phyloP scores from a whole-genome alignment of 140 eudicot species.

The Erigeron philadelphicus region DNA sequence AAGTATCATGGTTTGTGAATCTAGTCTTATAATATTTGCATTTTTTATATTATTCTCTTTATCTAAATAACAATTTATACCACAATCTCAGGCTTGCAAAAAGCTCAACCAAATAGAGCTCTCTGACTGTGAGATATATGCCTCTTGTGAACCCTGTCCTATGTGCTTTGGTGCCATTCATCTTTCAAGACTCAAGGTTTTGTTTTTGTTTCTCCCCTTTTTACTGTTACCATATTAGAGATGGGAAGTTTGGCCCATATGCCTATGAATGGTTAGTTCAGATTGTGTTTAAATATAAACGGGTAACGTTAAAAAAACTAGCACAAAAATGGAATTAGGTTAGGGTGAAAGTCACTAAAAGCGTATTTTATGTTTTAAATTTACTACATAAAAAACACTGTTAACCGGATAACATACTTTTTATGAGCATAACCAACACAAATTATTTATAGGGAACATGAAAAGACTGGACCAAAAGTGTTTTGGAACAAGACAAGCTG shows the following conservation, averaged over 20 bases:
- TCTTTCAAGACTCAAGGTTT: slow-evolving; percentile 48
- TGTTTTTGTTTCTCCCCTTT: not conserved
- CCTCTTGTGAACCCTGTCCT: slow-evolving; percentile 63
- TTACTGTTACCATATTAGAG: not conserved
- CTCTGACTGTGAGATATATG: slow-evolving; percentile 54
- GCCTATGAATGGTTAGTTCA: not conserved
- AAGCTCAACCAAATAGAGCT: slow-evolving; percentile 56
- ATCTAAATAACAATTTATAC: not conserved
- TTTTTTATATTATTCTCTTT: not conserved
- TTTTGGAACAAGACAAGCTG: too few relatives aligned
- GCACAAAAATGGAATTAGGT: too few relatives aligned
- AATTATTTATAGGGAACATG: too few relatives aligned
- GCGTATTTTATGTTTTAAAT: too few relatives aligned
- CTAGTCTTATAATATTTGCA: not conserved
- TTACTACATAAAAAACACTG: not conserved
- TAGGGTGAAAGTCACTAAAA: not conserved
- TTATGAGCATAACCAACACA: too few relatives aligned
- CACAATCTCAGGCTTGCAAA: slow-evolving; percentile 46
- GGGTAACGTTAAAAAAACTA: too few relatives aligned
- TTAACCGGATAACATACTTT: too few relatives aligned
- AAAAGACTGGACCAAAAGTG: too few relatives aligned
- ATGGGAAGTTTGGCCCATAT: not conserved
- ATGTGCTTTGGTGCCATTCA: slow-evolving; percentile 72
- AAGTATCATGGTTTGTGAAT: not conserved
- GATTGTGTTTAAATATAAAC: not conserved